phyloP scores from a whole-genome alignment of 441 rosid species.

The Brassica hybrid region DNA sequence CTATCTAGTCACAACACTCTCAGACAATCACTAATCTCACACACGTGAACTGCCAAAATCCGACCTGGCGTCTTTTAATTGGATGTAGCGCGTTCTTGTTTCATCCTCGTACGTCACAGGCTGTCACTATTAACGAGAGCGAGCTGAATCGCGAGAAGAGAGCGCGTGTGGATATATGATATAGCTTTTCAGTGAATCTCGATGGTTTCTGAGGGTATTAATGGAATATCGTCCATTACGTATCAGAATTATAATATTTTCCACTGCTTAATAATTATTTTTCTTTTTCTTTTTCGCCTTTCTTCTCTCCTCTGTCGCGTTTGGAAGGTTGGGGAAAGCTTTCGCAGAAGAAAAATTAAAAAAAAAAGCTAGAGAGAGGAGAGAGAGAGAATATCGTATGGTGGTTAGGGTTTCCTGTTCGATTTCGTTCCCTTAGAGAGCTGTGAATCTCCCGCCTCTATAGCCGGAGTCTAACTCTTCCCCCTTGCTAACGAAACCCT shows the following conservation, averaged over 20 bases:
- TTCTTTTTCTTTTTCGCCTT: background rate
- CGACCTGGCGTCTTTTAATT: conserved; percentile 15
- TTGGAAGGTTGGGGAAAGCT: conserved; percentile 52
- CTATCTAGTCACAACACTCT: conserved; percentile 18
- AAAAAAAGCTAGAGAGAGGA: conserved; percentile 8
- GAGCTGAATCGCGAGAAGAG: conserved; percentile 17
- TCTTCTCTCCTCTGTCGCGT: conserved; percentile 38
- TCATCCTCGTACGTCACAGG: conserved; percentile 29
- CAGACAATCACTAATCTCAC: conserved; percentile 20
- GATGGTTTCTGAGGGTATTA: conserved; percentile 23
- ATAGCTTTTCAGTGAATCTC: conserved; percentile 46
- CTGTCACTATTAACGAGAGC: conserved; percentile 17
- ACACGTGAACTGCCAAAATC: background rate
- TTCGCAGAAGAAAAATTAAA: conserved; percentile 45
- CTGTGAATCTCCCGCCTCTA: conserved; percentile 47
- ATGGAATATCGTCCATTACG: conserved; percentile 18
- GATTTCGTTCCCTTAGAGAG: conserved; percentile 44
- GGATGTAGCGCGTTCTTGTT: background rate
- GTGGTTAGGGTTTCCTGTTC: conserved; percentile 62
- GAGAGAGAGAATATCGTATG: background rate
- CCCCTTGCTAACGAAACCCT: conserved; percentile 56
- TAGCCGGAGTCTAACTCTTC: conserved; percentile 27
- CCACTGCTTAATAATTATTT: conserved; percentile 11
- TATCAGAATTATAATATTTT: conserved; percentile 19
- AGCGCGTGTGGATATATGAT: conserved; percentile 38